These are phyloP conservation scores for Nigrospora sphaerica DNA, from an alignment of 2,329 filamentous ascomycete genomes.

Conservation along the genomic window DNA sequence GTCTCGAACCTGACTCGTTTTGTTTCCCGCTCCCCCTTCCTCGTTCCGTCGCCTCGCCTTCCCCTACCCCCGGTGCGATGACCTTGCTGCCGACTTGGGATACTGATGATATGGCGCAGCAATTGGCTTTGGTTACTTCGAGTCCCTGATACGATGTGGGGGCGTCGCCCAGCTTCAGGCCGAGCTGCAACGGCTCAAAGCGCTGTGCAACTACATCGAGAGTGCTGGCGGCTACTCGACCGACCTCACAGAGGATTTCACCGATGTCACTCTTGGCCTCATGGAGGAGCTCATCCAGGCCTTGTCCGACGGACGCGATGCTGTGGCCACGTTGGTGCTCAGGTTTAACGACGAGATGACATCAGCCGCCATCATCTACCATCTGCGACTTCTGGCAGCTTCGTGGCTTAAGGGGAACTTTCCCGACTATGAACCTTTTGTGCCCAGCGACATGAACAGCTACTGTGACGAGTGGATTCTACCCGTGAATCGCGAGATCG, in stretches of 20 bases:
- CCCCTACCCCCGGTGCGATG: not conserved
- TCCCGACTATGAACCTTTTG: slow-evolving; percentile 60
- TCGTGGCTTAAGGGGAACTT: slow-evolving; percentile 75
- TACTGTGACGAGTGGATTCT: slow-evolving; percentile 70
- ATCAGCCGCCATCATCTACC: slow-evolving; percentile 76
- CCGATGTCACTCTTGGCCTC: slow-evolving; percentile 64
- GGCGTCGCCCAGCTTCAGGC: slow-evolving; percentile 58
- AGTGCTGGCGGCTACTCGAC: slow-evolving; percentile 64
- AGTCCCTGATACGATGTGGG: slow-evolving; percentile 65
- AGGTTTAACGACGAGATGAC: slow-evolving; percentile 66
- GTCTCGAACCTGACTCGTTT: not conserved
- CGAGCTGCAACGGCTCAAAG: slow-evolving; percentile 66
- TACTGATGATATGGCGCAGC: slow-evolving; percentile 43
- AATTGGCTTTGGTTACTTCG: slow-evolving; percentile 88
- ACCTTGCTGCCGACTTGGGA: slow-evolving; percentile 5
- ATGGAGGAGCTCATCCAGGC: slow-evolving; percentile 55
- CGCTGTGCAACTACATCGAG: slow-evolving; percentile 63
- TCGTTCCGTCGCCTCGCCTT: not conserved
- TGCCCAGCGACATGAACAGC: slow-evolving; percentile 61
- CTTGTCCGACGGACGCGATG: slow-evolving; percentile 52
- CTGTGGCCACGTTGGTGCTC: slow-evolving; percentile 46
- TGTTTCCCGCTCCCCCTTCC: not conserved
- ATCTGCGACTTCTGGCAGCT: slow-evolving; percentile 73
- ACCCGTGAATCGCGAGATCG: slow-evolving; percentile 74
- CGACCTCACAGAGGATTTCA: slow-evolving; percentile 75